Evolutionary conservation across 1,284 basidiomycete genomes (phyloP).

Genomic region (Rhodotorula sp.): DNA sequence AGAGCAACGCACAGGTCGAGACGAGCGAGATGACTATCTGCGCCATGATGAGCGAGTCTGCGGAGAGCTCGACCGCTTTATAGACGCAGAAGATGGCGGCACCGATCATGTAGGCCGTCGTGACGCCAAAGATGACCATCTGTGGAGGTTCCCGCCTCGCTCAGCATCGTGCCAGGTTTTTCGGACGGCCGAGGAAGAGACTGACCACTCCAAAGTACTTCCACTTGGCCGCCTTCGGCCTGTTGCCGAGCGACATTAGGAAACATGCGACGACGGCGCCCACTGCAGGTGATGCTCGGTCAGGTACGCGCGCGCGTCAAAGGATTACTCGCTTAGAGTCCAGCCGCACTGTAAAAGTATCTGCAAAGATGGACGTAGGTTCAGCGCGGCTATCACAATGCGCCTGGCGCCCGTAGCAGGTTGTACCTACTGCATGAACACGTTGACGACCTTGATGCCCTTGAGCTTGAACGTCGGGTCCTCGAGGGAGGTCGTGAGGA

Average conservation of each 20-base stretch:
- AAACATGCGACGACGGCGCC: constrained; percentile 83
- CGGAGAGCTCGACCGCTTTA: constrained; percentile 62
- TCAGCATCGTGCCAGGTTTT: constrained; percentile 36
- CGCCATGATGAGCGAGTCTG: constrained; percentile 60
- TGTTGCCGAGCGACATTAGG: constrained; percentile 95
- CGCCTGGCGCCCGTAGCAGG: neutral
- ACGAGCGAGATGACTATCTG: constrained; percentile 79
- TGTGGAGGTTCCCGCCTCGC: neutral
- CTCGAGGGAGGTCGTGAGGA: constrained; percentile 85
- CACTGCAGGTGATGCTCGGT: constrained; percentile 40
- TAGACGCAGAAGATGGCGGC: constrained; percentile 73
- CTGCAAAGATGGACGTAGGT: neutral
- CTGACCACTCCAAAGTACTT: constrained; percentile 55
- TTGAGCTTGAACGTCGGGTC: constrained; percentile 62
- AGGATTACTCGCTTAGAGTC: constrained; percentile 42
- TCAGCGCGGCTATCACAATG: neutral
- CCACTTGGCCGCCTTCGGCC: constrained; percentile 68
- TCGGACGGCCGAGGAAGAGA: neutral
- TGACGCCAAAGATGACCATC: constrained; percentile 30
- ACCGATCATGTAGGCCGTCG: constrained; percentile 48
- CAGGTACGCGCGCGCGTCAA: no score
- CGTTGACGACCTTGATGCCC: constrained; percentile 74
- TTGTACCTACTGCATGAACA: constrained; percentile 61
- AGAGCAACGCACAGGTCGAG: constrained; percentile 64
- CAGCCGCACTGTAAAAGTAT: constrained; percentile 66